phyloP scores from a whole-genome alignment of 345 rosid genomes.

The Gossypium arboreum region DNA sequence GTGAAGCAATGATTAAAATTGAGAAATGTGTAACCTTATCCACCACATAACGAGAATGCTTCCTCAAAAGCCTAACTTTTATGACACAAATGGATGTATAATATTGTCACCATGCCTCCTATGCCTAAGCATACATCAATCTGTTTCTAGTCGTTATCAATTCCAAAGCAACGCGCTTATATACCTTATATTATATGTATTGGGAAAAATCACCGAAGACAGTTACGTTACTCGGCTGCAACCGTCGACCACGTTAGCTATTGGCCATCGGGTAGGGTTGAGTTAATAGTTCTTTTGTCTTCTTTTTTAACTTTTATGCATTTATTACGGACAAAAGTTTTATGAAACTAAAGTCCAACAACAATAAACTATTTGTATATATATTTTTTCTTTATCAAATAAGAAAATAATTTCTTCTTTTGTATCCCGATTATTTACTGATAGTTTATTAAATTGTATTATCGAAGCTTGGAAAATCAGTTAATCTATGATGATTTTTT shows the following conservation, averaged over 20 bases:
- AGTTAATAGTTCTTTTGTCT: not conserved
- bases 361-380: no score
- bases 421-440: no score
- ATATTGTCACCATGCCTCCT: no score
- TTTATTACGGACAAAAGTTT: not conserved
- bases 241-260: not conserved
- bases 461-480: accelerated
- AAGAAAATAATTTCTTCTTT: no score
- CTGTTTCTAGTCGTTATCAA: not conserved
- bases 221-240: not conserved
- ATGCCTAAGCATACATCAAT: not conserved
- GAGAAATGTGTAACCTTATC: conserved; percentile 8
- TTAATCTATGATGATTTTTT: no score
- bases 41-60: not conserved
- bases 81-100: no score
- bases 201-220: not conserved
- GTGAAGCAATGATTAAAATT: not conserved
- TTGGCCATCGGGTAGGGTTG: not conserved
- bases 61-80: not conserved
- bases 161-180: not conserved
- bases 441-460: no score
- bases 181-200: no score
- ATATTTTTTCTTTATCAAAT: no score
- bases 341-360: not conserved
- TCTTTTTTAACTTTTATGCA: not conserved